Conservation (phyloP, 2,329 filamentous ascomycete genomes). For the Gaeumannomyces sp. region DNA sequence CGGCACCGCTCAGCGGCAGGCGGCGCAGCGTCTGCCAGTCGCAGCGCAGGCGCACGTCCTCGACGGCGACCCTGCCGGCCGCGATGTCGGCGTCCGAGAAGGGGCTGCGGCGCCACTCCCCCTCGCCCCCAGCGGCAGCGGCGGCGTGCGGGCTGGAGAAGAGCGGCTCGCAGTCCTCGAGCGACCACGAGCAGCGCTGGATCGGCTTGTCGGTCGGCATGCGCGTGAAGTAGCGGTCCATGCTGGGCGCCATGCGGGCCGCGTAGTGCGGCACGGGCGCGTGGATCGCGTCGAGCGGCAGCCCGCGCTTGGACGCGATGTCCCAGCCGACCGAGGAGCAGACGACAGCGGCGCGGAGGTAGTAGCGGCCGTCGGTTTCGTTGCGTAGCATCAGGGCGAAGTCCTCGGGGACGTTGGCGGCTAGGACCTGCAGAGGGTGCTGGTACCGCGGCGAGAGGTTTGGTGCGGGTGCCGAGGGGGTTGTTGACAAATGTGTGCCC, state of each 20-base stretch:
- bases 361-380: constrained; percentile 64
- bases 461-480: constrained; percentile 57
- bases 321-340: constrained; percentile 81
- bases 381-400: constrained; percentile 72
- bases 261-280: constrained; percentile 72
- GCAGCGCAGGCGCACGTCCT: constrained; percentile 64
- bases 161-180: constrained; percentile 69
- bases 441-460: constrained; percentile 41
- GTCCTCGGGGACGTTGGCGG: constrained; percentile 78
- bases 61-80: constrained; percentile 36
- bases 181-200: constrained; percentile 77
- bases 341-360: constrained; percentile 68
- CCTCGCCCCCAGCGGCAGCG: constrained; percentile 31
- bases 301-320: constrained; percentile 65
- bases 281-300: constrained; percentile 67
- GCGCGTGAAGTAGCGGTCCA: constrained; percentile 74
- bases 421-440: constrained; percentile 61
- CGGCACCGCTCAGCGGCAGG: constrained; percentile 65
- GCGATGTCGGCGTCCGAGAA: constrained; percentile 43
- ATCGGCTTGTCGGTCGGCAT: constrained; percentile 71
- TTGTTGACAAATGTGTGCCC: constrained; percentile 58
- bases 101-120: constrained; percentile 37
- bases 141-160: constrained; percentile 63
- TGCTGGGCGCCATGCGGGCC: constrained; percentile 80
- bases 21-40: constrained; percentile 86